Base-by-base conservation (phyloP, 2,329 filamentous ascomycete species). In the Cordyceps javanica region DNA sequence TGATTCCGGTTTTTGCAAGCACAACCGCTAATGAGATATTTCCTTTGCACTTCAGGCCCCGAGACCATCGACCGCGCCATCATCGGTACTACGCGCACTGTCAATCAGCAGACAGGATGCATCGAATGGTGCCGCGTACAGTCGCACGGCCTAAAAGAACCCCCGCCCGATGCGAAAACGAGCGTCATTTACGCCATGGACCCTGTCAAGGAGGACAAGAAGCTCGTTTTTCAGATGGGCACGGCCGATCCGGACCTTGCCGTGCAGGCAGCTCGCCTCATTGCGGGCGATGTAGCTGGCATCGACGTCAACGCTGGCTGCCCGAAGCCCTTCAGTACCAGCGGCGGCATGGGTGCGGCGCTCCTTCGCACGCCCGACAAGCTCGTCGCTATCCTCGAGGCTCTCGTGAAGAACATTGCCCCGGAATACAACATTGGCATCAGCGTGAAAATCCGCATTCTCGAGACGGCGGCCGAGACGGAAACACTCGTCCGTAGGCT, bases 281-380 rank as follows among this genome's bases (percentile, higher is more conserved):
- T 99, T 21, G 94, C 92, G 0, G 82, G 77, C 13, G 91, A 97
- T 72, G 94, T 99, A 3, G 86, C 87, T 0, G 94, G 94, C 60
- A 97, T 99, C 65, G 94, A 97, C 70, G 88, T 99, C 61, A 99
- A 99, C 71, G 91, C 94, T 0, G 94, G 94, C n/a, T 99, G 94
- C 69, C 94, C 94, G 0, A 99, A 99, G 73, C 90, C 93, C 0
- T 99, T 99, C 73, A 96, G 90, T 67, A 96, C 93, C 2, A 83
- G 82, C 61, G 91, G 91, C 60, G 94, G 94, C 50, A 99, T 99
- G 94, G 94, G 94, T 50, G 94, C 94, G 0, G 93, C 92, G 1
- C 81, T 99, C 21, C 81, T 99, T 16, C 84, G 83, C 64, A 93
- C 88, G 0, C 93, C 94, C 0, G 92, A 97, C 62, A 85, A 83